These are phyloP conservation scores for Botrytis galanthina DNA, from an alignment of 2,329 filamentous ascomycete genomes.

Conservation along the genomic window DNA sequence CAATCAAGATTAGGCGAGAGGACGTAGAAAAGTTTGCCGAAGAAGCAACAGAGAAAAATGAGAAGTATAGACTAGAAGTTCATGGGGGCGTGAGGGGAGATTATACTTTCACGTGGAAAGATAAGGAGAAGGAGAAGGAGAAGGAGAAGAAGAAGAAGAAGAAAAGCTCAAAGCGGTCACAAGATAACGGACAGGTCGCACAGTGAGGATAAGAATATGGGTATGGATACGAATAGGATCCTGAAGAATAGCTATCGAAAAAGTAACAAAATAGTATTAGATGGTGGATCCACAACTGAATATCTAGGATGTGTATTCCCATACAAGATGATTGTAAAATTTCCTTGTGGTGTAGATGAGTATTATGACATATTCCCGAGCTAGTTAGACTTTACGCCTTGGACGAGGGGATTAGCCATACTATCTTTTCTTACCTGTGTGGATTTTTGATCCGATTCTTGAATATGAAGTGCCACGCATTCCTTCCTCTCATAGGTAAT, in stretches of 20 bases:
- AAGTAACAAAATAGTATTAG: not conserved
- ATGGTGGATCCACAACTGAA: not conserved
- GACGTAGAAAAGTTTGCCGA: too few species aligned
- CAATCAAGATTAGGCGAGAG: too few species aligned
- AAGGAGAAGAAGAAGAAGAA: too few species aligned
- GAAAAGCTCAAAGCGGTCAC: too few species aligned
- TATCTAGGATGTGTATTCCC: not conserved
- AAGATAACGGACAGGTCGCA: too few species aligned
- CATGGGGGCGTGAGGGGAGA: too few species aligned
- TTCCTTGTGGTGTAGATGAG: not conserved
- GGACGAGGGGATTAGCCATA: not conserved
- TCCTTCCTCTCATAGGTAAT: not conserved
- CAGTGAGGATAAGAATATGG: too few species aligned
- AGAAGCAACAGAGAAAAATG: too few species aligned
- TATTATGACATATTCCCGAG: not conserved
- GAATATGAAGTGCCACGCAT: not conserved
- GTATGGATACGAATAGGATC: too few species aligned
- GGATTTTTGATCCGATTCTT: rapidly evolving
- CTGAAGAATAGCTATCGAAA: not conserved
- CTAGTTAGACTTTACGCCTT: not conserved
- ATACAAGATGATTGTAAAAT: not conserved
- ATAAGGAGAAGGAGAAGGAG: too few species aligned
- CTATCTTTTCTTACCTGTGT: not conserved
- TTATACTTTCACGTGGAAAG: too few species aligned
- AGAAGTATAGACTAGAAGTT: too few species aligned